Base-by-base conservation (phyloP, 106 monocot species). In the Ottelia alismoides region DNA sequence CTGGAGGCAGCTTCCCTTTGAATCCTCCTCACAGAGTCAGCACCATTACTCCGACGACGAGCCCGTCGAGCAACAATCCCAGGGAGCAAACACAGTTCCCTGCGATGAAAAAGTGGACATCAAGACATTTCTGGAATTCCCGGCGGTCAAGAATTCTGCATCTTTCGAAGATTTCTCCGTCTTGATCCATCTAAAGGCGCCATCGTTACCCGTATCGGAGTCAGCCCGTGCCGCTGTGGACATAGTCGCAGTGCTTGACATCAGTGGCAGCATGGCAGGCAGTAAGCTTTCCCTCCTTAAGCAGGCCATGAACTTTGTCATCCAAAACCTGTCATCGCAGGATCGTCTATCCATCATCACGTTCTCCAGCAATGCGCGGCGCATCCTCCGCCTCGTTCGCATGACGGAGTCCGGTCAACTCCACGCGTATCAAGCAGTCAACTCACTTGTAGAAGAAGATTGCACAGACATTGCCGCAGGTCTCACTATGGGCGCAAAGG, bases 231-330 rank as follows among this genome's bases (percentile, higher is more conserved):
- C 84, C 25, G 74, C 84, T 45, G 55, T 82, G 22, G 94, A 96
- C 62, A 69, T 96, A n/a, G 81, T 96, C 23, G 77, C 94, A 0
- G 88, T 88, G 18, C 84, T 96, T 69, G 94, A 96, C 60, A 76
- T 79, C 62, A 96, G 94, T 64, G 94, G 84, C 28, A 96, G 94
- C 65, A 96, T 96, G 94, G 78, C 73, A 2, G 94, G 94, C n/a
- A 88, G 88, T 30, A 96, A 96, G 53, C 74, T 96, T 20, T 88
- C 88, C 27, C 66, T 96, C 18, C 53, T 96, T 45, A 96, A 96
- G 68, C 65, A 79, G n/a, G 94, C 94, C 1, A 88, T 96, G 88
- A 81, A 84, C 0, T 96, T 96, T 67, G 94, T 96, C 9, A 85
- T 96, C 55, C 94, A 88, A 51, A 77, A 85, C 56, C 84, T 96